Conservation (phyloP, 441 rosid species). For the Syzygium syzygioides region DNA sequence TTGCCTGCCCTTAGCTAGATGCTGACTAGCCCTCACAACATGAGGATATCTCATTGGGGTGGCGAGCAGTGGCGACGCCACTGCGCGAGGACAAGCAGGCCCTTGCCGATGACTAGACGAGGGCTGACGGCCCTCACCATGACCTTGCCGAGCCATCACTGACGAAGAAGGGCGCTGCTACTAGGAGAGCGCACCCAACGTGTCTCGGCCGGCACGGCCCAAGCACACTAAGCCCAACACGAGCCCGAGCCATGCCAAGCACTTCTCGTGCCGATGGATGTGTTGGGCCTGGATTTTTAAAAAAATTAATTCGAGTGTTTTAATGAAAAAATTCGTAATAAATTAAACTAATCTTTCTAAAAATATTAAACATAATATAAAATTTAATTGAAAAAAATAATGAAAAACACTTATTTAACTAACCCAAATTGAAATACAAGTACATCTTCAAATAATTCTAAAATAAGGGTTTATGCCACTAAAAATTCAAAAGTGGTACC, state of each 20-base stretch:
- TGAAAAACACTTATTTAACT: background rate
- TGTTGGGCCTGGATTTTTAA: background rate
- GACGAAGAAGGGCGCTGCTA: background rate
- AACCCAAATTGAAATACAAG: background rate
- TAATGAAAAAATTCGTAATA: background rate
- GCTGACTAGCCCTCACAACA: background rate
- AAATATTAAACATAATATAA: background rate
- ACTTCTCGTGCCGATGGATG: background rate
- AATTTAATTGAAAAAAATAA: background rate
- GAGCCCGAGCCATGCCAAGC: background rate
- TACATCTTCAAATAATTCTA: background rate
- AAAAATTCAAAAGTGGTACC: background rate
- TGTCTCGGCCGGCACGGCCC: background rate
- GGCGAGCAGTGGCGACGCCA: background rate
- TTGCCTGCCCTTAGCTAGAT: background rate
- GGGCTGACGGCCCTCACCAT: background rate
- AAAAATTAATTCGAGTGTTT: no score
- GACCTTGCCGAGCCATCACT: background rate
- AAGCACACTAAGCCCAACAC: background rate
- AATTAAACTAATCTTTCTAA: background rate
- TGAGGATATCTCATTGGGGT: background rate
- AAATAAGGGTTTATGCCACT: background rate
- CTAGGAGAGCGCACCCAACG: background rate
- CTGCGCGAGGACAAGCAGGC: background rate
- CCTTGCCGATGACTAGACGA: background rate